A percentile compares a stretch with the other conserved stretches of the same genome.
These are phyloP conservation scores for Talaromyces sp. DNA, from an alignment of 2,329 filamentous ascomycete species.

Conservation along the genomic window DNA sequence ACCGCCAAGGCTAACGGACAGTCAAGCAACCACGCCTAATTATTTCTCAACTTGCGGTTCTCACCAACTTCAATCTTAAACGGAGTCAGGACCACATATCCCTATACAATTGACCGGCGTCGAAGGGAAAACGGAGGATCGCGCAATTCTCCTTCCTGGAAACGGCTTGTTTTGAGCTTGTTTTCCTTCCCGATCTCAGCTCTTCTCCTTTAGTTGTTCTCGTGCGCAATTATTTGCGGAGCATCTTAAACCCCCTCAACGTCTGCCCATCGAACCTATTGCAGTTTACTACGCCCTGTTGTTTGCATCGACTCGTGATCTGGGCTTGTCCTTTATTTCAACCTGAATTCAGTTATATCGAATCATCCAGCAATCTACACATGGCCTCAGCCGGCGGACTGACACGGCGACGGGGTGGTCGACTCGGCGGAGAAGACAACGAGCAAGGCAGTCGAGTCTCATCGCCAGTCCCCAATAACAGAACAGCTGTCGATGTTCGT, in stretches of 20 bases:
- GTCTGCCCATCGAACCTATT: neutral
- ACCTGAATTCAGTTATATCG: neutral
- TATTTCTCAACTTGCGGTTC: constrained; percentile 6
- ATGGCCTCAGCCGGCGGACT: constrained; percentile 67
- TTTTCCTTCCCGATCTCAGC: constrained; percentile 2
- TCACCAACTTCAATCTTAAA: neutral
- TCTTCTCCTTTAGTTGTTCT: constrained; percentile 5
- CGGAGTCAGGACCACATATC: neutral
- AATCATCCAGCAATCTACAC: constrained; percentile 11
- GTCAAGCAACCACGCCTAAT: constrained; percentile 5
- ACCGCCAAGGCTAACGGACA: constrained; percentile 1
- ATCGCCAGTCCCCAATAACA: constrained; percentile 59
- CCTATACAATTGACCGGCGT: constrained; percentile 8
- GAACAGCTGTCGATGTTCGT: constrained; percentile 51
- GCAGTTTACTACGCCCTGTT: neutral
- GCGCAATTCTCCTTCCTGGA: neutral
- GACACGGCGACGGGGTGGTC: constrained; percentile 64
- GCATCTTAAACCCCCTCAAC: constrained; percentile 11
- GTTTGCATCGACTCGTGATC: neutral
- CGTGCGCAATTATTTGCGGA: constrained; percentile 13
- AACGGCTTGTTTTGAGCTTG: neutral
- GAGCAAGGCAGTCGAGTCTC: constrained; percentile 61
- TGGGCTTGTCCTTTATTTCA: neutral
- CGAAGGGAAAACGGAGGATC: neutral
- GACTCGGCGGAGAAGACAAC: constrained; percentile 53